Percentiles rank a stretch among this genome's conserved stretches.
These are phyloP conservation scores for Cadophora sp. DNA, from an alignment of 2,329 filamentous ascomycete species.

Conservation along the genomic window DNA sequence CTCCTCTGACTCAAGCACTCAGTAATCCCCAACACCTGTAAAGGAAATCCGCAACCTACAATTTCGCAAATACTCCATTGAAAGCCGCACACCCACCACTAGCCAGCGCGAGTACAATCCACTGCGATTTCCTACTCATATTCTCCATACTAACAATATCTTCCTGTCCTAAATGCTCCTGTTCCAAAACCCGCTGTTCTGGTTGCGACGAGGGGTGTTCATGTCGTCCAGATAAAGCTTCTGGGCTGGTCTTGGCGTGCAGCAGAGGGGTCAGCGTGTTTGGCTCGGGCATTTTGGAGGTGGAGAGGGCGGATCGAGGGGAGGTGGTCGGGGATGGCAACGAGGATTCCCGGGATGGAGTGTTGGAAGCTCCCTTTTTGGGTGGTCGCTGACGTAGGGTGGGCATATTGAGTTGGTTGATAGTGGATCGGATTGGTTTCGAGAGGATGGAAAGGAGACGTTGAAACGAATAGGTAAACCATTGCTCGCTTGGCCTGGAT, in stretches of 20 bases:
- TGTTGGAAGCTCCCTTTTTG: slow-evolving; percentile 8
- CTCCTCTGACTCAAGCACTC: not conserved
- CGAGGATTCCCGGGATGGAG: slow-evolving; percentile 4
- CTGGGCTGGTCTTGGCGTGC: slow-evolving; percentile 16
- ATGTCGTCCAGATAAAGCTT: slow-evolving; percentile 33
- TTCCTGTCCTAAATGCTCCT: not conserved
- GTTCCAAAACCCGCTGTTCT: slow-evolving; percentile 5
- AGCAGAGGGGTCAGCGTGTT: slow-evolving; percentile 29
- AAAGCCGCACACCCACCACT: slow-evolving; percentile 81
- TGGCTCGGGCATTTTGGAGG: slow-evolving; percentile 19
- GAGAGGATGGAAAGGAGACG: not conserved
- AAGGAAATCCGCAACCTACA: slow-evolving; percentile 57
- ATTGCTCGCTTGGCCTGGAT: not conserved
- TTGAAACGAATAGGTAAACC: not conserved
- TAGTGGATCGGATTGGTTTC: not conserved
- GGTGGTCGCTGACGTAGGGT: slow-evolving; percentile 29
- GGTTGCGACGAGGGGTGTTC: not conserved
- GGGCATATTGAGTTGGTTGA: slow-evolving; percentile 9
- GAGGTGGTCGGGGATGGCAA: slow-evolving; percentile 8
- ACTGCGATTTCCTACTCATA: slow-evolving; percentile 53
- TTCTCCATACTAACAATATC: slow-evolving; percentile 37
- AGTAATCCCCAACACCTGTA: not conserved
- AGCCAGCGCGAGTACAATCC: slow-evolving; percentile 73
- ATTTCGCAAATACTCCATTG: slow-evolving; percentile 77
- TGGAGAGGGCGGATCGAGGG: not conserved